phyloP scores from a whole-genome alignment of 257 asterid species.

The Solanum gandarillasii region DNA sequence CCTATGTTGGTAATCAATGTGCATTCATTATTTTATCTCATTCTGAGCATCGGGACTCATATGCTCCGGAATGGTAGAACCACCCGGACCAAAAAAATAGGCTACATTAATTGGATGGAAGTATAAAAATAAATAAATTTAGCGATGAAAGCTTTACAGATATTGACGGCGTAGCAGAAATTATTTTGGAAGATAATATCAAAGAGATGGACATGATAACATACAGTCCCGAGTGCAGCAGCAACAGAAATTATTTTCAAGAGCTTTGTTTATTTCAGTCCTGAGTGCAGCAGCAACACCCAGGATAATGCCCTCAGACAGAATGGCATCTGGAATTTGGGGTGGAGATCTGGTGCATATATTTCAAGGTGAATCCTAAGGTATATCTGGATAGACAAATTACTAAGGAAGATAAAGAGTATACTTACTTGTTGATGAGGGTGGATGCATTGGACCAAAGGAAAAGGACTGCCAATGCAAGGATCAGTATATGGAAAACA shows the following conservation, averaged over 20 bases:
- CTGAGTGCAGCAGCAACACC: constrained; percentile 67
- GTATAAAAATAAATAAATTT: neutral
- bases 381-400: neutral
- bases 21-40: neutral
- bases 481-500: constrained; percentile 71
- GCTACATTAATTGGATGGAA: neutral
- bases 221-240: constrained; percentile 37
- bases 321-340: constrained; percentile 32
- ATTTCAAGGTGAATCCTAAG: neutral
- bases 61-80: neutral
- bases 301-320: constrained; percentile 58
- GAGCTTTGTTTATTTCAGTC: constrained; percentile 54
- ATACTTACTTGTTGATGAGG: constrained; percentile 63
- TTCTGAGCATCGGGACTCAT: constrained; percentile 10
- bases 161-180: neutral
- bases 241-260: constrained; percentile 22
- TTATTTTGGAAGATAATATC: too few relatives aligned
- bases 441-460: constrained; percentile 76
- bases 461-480: constrained; percentile 47
- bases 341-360: constrained; percentile 56
- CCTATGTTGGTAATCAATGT: neutral
- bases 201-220: neutral
- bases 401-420: neutral
- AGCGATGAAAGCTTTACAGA: neutral
- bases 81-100: constrained; percentile 18